phyloP scores from a whole-genome alignment of 257 asterid genomes.

The Ophiorrhiza pumila region DNA sequence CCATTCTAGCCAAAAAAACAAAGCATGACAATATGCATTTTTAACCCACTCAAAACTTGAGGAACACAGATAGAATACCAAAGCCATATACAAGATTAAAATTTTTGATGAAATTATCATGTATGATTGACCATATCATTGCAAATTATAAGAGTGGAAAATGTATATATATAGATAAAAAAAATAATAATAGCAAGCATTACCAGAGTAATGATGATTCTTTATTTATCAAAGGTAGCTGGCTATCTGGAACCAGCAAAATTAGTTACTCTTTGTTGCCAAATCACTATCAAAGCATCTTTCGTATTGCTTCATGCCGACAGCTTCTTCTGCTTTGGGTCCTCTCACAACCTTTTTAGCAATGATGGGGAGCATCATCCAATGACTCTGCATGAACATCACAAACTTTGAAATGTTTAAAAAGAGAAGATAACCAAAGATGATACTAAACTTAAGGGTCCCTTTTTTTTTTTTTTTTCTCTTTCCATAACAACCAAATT shows the following conservation, averaged over 20 bases:
- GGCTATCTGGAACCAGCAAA: conserved; percentile 30
- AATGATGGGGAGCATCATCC: conserved; percentile 47
- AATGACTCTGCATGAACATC: conserved; percentile 39
- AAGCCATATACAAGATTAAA: too few relatives aligned
- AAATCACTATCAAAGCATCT: conserved; percentile 54
- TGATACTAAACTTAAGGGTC: conserved; percentile 23
- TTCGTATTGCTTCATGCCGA: conserved; percentile 46
- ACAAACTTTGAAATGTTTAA: conserved; percentile 38
- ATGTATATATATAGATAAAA: conserved; percentile 1
- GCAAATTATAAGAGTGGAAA: conserved; percentile 15
- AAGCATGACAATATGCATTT: not conserved
- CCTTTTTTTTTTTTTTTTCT: conserved; percentile 27
- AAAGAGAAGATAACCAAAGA: conserved; percentile 32
- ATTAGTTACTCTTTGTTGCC: conserved; percentile 37
- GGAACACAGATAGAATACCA: too few relatives aligned
- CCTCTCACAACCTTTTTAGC: conserved; percentile 43
- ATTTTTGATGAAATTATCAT: conserved; percentile 1
- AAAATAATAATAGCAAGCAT: conserved; percentile 19
- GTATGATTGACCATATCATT: conserved; percentile 24
- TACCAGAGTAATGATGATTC: conserved; percentile 28
- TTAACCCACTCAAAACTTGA: too few relatives aligned
- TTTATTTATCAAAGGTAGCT: conserved; percentile 22
- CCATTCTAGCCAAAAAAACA: not conserved
- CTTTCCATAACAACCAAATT: conserved; percentile 34
- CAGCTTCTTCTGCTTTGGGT: conserved; percentile 46